A percentile compares a stretch with the other conserved stretches of the same genome.
phyloP scores from a whole-genome alignment of 148 eudicot genomes.

The Rhododendron ferrugineum region DNA sequence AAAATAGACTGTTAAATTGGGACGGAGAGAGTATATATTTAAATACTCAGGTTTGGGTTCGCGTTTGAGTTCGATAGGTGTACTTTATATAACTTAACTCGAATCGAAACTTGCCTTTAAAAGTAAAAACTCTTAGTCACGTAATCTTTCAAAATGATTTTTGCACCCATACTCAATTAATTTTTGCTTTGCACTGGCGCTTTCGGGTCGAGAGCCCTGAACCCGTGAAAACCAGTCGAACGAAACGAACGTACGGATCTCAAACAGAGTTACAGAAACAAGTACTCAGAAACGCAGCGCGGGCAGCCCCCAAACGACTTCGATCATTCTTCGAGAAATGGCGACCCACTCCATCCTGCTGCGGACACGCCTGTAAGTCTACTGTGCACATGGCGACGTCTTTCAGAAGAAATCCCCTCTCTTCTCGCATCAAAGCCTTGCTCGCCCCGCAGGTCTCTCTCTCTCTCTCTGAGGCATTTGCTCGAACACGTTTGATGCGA shows the following conservation, averaged over 20 bases:
- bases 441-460: conserved; percentile 21
- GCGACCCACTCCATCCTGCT: not conserved
- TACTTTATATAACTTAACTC: too few species aligned
- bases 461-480: conserved; percentile 21
- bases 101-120: too few species aligned
- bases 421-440: conserved; percentile 22
- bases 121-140: too few species aligned
- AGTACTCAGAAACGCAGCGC: too few species aligned
- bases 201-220: not conserved
- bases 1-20: too few species aligned
- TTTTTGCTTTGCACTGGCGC: too few species aligned
- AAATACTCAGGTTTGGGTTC: too few species aligned
- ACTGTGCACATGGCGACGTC: not conserved
- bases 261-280: not conserved
- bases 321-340: conserved; percentile 1
- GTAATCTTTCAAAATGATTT: too few species aligned
- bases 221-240: not conserved
- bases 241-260: not conserved
- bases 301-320: not conserved
- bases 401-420: conserved; percentile 11
- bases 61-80: too few species aligned
- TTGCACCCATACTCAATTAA: too few species aligned
- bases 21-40: too few species aligned
- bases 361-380: not conserved
- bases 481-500: conserved; percentile 30